Evolutionary conservation across 1,139 yeast genomes (phyloP), one percentile per base, ranked within the genome.

Genomic region (Suhomyces guaymorum): DNA sequence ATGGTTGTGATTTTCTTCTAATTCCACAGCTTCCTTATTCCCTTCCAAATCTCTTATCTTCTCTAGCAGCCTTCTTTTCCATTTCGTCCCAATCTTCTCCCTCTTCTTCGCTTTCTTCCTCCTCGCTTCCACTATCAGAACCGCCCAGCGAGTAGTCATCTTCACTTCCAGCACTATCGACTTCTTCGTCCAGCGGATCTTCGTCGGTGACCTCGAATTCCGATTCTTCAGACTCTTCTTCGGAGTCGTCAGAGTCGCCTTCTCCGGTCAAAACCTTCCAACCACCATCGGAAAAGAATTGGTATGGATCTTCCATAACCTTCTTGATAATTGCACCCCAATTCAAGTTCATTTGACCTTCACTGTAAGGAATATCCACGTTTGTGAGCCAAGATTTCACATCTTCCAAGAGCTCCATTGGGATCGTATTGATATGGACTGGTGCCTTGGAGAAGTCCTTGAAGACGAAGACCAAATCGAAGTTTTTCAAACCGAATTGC

Each of bases 301-400:
- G 95, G 57, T 88, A 88, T 12, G 98, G 97, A 60, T 92, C 97
- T 8, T 90, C 82, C 48, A 78, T 79, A 40, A 92, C 81, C 0
- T 97, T 89, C 65, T 89, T 90, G 96, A 94, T 92, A 57, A 92
- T 90, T 24, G 90, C 83, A 11, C 80, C 74, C 99, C 99, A 92
- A 65, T 89, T 89, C 75, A 92, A 81, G 66, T 90, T 90, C 69
- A 92, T 84, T 33, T 95, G 92, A 37, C 97, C 96, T 57, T 90
- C 97, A 57, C 92, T 85, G 63, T 77, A 80, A 26, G 98, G 96
- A 46, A 94, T 84, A 60, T 92, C 97, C 57, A 88, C 95, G 60
- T 90, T 95, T 16, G 96, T 88, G 43, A 92, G 72, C 98, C 98
- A 92, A 34, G 89, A 88, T 62, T 92, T 92, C 47, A 92, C 87